Percentiles rank a stretch among this genome's conserved stretches.
phyloP scores from a whole-genome alignment of 768 basidiomycete genomes.

The Dictyophora rubrovolvata region DNA sequence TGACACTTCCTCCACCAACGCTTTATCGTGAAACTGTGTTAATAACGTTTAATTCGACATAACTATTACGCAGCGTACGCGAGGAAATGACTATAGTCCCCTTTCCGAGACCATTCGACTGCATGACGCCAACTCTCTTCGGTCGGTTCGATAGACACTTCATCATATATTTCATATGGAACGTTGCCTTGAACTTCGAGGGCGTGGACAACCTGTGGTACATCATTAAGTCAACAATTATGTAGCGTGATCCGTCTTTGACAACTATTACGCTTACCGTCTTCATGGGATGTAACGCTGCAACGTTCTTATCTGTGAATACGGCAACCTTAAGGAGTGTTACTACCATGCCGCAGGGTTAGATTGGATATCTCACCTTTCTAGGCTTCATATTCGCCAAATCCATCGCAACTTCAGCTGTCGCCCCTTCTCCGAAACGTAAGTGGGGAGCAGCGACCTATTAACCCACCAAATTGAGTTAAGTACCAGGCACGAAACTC shows the following conservation, averaged over 20 bases:
- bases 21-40: too few species aligned
- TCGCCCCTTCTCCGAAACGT: slow-evolving; percentile 85
- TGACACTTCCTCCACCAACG: slow-evolving; percentile 91
- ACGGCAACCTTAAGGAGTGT: slow-evolving; percentile 63
- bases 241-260: slow-evolving; percentile 2
- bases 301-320: slow-evolving; percentile 84
- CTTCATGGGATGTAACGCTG: slow-evolving; percentile 73
- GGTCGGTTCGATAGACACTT: slow-evolving; percentile 83
- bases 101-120: slow-evolving; percentile 75
- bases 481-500: background rate
- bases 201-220: slow-evolving; percentile 56
- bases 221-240: slow-evolving; percentile 8
- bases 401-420: slow-evolving; percentile 86
- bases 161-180: slow-evolving; percentile 72
- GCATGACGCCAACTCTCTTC: slow-evolving; percentile 84
- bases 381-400: slow-evolving; percentile 87
- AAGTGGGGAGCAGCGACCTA: slow-evolving; percentile 83
- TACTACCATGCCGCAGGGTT: background rate
- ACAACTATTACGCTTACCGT: slow-evolving; percentile 36
- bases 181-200: slow-evolving; percentile 71
- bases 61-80: slow-evolving; percentile 42
- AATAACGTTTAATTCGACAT: background rate
- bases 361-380: slow-evolving; percentile 41
- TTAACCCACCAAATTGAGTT: background rate
- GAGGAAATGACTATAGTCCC: slow-evolving; percentile 88